phyloP scores from a whole-genome alignment of 73 alveolate genomes.

The Blepharisma stoltei region DNA sequence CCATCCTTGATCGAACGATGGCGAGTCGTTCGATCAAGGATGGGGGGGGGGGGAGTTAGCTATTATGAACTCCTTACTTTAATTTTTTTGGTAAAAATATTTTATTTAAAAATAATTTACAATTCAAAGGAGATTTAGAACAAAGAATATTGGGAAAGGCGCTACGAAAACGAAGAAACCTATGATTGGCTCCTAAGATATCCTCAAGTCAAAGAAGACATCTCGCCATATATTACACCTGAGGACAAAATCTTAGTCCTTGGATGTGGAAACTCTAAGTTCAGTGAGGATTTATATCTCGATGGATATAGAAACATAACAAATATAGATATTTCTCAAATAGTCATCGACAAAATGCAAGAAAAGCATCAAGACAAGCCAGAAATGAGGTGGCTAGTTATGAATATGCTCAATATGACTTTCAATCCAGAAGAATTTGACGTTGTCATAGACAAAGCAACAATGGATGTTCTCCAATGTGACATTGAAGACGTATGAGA shows the following conservation, averaged over 20 bases:
- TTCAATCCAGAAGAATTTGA: constrained; percentile 54
- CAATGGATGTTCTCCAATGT: constrained; percentile 73
- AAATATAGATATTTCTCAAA: constrained; percentile 87
- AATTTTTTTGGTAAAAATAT: no score
- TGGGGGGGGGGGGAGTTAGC: no score
- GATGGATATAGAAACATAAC: constrained; percentile 79
- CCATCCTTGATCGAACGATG: no score
- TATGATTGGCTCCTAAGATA: background rate
- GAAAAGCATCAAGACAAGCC: constrained; percentile 70
- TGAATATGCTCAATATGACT: constrained; percentile 69
- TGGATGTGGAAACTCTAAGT: constrained; percentile 95
- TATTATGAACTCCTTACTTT: no score
- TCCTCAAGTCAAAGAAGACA: background rate
- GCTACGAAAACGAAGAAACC: background rate
- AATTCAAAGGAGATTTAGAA: no score
- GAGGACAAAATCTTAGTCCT: constrained; percentile 59
- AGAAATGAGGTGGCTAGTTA: constrained; percentile 64
- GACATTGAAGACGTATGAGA: constrained; percentile 46
- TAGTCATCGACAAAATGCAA: constrained; percentile 82
- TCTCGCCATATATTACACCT: background rate
- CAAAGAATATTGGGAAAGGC: background rate
- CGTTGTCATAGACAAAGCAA: constrained; percentile 69
- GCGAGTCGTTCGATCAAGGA: no score
- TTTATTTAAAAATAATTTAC: no score
- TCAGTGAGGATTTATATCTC: constrained; percentile 88